These are phyloP conservation scores for Ascoidea rubescens DNA, from an alignment of 805 yeast genomes.

Conservation along the genomic window DNA sequence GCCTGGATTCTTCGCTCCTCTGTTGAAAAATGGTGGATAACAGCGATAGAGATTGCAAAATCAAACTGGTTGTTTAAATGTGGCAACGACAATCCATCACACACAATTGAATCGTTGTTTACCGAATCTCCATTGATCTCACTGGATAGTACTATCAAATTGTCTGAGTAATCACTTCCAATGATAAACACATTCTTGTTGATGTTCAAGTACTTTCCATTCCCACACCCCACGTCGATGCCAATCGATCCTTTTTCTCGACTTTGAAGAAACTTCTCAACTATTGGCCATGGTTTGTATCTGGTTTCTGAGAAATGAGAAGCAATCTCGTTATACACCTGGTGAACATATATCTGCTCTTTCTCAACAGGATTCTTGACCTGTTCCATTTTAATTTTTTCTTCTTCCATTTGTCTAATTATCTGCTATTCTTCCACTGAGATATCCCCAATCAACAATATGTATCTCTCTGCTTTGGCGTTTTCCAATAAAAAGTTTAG, in stretches of 20 bases:
- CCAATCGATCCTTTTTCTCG: slow-evolving; percentile 53
- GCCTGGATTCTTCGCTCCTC: slow-evolving; percentile 68
- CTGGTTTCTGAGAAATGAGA: slow-evolving; percentile 86
- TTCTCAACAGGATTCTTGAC: slow-evolving; percentile 33
- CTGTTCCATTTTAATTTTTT: slow-evolving; percentile 11
- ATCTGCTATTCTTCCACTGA: not conserved
- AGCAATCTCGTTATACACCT: slow-evolving; percentile 89
- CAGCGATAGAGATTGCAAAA: slow-evolving; percentile 92
- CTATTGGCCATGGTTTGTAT: slow-evolving; percentile 96
- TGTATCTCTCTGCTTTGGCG: not conserved
- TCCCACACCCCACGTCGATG: slow-evolving; percentile 93
- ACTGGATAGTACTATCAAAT: slow-evolving; percentile 44
- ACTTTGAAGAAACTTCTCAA: slow-evolving; percentile 46
- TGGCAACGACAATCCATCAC: slow-evolving; percentile 68
- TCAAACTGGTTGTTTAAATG: slow-evolving; percentile 40
- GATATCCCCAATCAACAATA: not conserved
- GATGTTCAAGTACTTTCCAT: slow-evolving; percentile 77
- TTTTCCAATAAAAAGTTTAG: not conserved
- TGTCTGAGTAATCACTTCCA: slow-evolving; percentile 65
- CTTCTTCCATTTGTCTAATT: not conserved
- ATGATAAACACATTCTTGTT: slow-evolving; percentile 55
- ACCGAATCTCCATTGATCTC: slow-evolving; percentile 1
- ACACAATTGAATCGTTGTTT: slow-evolving; percentile 44
- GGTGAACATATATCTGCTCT: slow-evolving; percentile 75
- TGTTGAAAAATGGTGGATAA: slow-evolving; percentile 90